Percentiles rank a stretch among this genome's conserved stretches.
These are phyloP conservation scores for Blastobotrys aristatus DNA, from an alignment of 1,139 yeast species.

Conservation along the genomic window DNA sequence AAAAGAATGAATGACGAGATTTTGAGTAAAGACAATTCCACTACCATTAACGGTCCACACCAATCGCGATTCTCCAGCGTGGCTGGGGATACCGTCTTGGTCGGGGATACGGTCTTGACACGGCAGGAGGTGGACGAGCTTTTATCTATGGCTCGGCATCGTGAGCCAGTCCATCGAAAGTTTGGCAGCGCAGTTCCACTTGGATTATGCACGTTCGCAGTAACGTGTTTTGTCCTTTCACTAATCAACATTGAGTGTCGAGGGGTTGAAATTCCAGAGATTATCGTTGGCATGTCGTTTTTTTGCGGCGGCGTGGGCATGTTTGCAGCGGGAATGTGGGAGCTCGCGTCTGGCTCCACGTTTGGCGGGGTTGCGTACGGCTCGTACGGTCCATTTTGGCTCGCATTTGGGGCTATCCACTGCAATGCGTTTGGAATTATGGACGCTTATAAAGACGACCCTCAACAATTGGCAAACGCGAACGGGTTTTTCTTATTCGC, in stretches of 20 bases:
- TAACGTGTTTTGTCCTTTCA: constrained; percentile 77
- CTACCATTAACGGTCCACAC: constrained; percentile 17
- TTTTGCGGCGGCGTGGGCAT: constrained; percentile 84
- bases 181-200: constrained; percentile 66
- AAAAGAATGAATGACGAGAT: too few species aligned
- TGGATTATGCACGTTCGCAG: constrained; percentile 78
- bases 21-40: neutral
- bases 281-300: constrained; percentile 68
- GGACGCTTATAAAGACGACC: constrained; percentile 44
- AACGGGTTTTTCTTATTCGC: constrained; percentile 71
- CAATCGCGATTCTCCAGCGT: constrained; percentile 24
- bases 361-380: constrained; percentile 83
- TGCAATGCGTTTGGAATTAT: constrained; percentile 68
- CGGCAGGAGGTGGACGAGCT: constrained; percentile 56
- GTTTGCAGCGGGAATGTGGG: constrained; percentile 71
- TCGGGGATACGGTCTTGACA: constrained; percentile 69
- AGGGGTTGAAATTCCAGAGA: constrained; percentile 47
- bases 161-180: constrained; percentile 25
- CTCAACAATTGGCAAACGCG: constrained; percentile 46
- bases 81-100: constrained; percentile 54
- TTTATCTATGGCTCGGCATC: constrained; percentile 63
- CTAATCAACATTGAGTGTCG: constrained; percentile 58
- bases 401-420: constrained; percentile 63
- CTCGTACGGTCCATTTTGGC: constrained; percentile 86
- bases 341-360: constrained; percentile 62